A percentile compares a stretch with the other conserved stretches of the same genome.
Evolutionary conservation across 192 early-diverging fungal species (phyloP).

Genomic region (Entomortierella beljakovae): DNA sequence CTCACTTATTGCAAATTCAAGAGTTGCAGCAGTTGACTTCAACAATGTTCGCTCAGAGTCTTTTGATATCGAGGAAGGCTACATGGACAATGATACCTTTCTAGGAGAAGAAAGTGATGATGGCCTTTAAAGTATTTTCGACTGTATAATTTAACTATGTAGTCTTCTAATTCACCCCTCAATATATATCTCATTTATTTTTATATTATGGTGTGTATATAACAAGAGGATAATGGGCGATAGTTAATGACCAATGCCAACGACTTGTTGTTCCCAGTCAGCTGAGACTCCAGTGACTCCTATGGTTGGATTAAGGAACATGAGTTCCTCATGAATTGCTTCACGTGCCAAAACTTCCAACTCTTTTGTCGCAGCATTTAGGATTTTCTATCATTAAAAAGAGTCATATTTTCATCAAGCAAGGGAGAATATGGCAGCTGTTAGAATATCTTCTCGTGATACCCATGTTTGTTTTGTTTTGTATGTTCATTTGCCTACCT

Average conservation of each 20-base stretch:
- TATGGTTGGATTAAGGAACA: conserved; percentile 14
- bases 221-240: not conserved
- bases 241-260: conserved; percentile 6
- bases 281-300: not conserved
- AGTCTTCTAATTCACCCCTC: not conserved
- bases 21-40: conserved; percentile 39
- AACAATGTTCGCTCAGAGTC: conserved; percentile 36
- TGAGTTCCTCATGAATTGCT: conserved; percentile 21
- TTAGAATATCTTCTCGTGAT: not conserved
- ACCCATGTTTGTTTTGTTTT: not conserved
- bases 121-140: conserved; percentile 15
- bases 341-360: conserved; percentile 19
- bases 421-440: not conserved
- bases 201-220: not conserved
- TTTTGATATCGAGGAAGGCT: conserved; percentile 39
- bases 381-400: conserved; percentile 24
- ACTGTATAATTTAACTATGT: too few species aligned
- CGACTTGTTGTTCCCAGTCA: conserved; percentile 19
- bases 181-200: not conserved
- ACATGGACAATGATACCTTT: conserved; percentile 25
- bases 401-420: not conserved
- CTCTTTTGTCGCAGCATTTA: conserved; percentile 1
- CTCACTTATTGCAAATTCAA: conserved; percentile 43
- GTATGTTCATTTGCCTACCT: conserved; percentile 7
- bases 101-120: conserved; percentile 35